Evolutionary conservation across 225 moss, liverwort and hornwort species (phyloP), one percentile per base, ranked within the genome.

Genomic region (Marchantia polymorpha): DNA sequence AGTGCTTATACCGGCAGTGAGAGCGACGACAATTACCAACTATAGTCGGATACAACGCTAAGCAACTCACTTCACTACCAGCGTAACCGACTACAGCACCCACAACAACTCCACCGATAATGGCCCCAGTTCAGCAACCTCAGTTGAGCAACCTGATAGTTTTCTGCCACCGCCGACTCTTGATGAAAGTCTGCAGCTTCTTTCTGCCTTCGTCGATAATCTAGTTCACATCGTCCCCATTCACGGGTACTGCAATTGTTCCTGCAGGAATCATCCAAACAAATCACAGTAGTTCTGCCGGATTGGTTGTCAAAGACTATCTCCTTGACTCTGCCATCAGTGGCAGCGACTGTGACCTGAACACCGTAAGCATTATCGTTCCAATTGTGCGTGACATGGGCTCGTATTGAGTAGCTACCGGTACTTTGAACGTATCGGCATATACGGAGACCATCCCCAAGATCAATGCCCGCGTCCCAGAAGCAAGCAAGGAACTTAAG

Each of bases 391-490:
- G 53, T 75, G 20, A 75, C 74, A 25, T 52, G 52, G 17, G 74
- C 74, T 49, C 49, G 12, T 48, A 75, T 48, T 12, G 74, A 15
- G 22, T 29, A 49, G 10, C 15, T 25, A 15, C 74, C 74, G 10
- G 74, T 75, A 29, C 22, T 53, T 29, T 51, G 49, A 17, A 75
- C 17, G 2, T 75, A 29, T 1, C 31, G 51, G 47, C 48, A 52
- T 47, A 9, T 29, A 7, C 22, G 0, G 61, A 23, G 15, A 61
- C n/a, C n/a, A 61, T 6, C 61, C 61, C 61, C 61, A n/a, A 61
- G 23, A 61, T 61, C 22, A 72, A 39, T 15, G 74, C 48, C 52
- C 52, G 74, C 10, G 74, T 75, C 29, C 74, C 74, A n/a, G 74
- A 39, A 6, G 74, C 74, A 23, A 75, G 50, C 52, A 75, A 53